Evolutionary conservation across 2,329 filamentous ascomycete genomes (phyloP).

Genomic region (Epichloe baconii): DNA sequence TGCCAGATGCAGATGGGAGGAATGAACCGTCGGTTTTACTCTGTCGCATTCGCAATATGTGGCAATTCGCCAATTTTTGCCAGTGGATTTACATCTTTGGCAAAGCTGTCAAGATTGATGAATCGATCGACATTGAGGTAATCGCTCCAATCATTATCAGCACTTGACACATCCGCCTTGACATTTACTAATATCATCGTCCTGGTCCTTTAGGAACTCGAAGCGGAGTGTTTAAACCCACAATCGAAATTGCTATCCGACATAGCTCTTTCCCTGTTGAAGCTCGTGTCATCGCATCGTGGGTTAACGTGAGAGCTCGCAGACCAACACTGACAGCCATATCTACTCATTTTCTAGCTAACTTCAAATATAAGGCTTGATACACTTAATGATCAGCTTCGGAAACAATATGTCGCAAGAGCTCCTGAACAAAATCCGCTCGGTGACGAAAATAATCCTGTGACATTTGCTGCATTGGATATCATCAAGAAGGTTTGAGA

Average conservation of each 20-base stretch:
- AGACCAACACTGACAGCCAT: not conserved
- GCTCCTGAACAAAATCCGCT: conserved; percentile 73
- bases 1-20: not conserved
- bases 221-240: conserved; percentile 75
- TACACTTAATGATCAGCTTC: conserved; percentile 85
- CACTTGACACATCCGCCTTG: not conserved
- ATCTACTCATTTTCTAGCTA: conserved; percentile 6
- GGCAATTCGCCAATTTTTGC: conserved; percentile 83
- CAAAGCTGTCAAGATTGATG: conserved; percentile 76
- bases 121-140: conserved; percentile 84
- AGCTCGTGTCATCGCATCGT: conserved; percentile 87
- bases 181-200: not conserved
- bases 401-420: conserved; percentile 77
- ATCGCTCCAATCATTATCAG: conserved; percentile 5
- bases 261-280: conserved; percentile 76
- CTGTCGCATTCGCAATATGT: conserved; percentile 69
- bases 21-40: conserved; percentile 27
- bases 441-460: conserved; percentile 59
- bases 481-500: conserved; percentile 57
- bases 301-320: conserved; percentile 63
- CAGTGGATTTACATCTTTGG: conserved; percentile 93
- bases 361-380: conserved; percentile 47
- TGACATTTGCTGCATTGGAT: conserved; percentile 69
- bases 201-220: conserved; percentile 54
- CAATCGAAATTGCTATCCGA: conserved; percentile 62